These are phyloP conservation scores for Antitrichia curtipendula DNA, from an alignment of 225 moss, liverwort and hornwort genomes.

Conservation along the genomic window DNA sequence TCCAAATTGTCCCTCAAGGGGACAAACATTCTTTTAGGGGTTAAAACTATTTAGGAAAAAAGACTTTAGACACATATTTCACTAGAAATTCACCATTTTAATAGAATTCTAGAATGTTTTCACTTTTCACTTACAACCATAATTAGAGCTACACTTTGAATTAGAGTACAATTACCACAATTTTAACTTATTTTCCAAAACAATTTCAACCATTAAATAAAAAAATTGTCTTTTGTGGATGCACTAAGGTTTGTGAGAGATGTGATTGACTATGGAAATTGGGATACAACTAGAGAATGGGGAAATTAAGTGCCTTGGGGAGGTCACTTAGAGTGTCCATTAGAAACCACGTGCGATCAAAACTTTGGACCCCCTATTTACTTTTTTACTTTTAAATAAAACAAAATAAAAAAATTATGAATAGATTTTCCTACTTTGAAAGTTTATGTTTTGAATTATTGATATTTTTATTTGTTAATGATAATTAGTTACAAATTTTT, in stretches of 20 bases:
- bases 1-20: too few species aligned
- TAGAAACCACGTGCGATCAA: too few species aligned
- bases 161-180: background rate
- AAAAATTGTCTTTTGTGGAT: background rate
- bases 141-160: background rate
- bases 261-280: background rate
- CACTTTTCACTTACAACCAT: background rate
- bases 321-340: too few species aligned
- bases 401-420: too few species aligned
- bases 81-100: background rate
- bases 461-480: too few species aligned
- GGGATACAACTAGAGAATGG: background rate
- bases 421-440: too few species aligned
- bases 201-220: background rate
- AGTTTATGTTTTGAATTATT: too few species aligned
- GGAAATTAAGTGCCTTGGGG: background rate
- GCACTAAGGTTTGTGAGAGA: fast-evolving
- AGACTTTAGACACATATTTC: background rate
- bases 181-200: background rate
- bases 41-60: fast-evolving
- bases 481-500: too few species aligned
- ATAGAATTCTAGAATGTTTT: background rate
- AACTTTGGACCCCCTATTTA: too few species aligned
- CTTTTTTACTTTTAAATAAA: too few species aligned
- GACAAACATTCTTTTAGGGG: too few species aligned